Base-by-base conservation (phyloP, 2,329 filamentous ascomycete genomes). In the Ophiocordyceps camponoti-rufipedis region DNA sequence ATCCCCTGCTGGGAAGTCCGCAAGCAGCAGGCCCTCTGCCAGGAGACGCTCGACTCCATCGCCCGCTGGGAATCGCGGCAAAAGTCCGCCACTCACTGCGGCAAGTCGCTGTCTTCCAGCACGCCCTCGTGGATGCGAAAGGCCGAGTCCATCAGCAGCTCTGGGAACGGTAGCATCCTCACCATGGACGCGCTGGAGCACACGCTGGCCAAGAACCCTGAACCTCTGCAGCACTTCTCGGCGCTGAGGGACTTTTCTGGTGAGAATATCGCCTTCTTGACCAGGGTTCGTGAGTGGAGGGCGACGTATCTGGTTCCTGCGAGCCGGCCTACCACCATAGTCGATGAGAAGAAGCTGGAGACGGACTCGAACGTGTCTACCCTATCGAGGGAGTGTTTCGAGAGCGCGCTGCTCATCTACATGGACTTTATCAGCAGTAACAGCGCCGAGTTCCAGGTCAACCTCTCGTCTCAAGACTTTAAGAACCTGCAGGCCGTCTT, bases 191-290 rank as follows among this genome's bases (percentile, higher is more conserved):
- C 76, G 0, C 66, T 82, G 7, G 75, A 82, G 48, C 66, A 71
- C 48, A 71, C 73, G 12, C 62, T 82, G 1, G 62, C 68, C 41
- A 64, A 67, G 49, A 76, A 78, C 54, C 70, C 74, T 0, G 63
- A 68, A 7, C 71, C 72, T 0, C 63, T 82, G 0, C 72, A 77
- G 45, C 61, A 73, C 47, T 82, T 79, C 55, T 76, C 78, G 0
- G 77, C 76, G 0, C 63, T 71, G 2, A 67, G 70, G 41, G 78
- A 82, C 51, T 80, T 82, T 55, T 80, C 76, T 0, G 77, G 75
- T 7, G 78, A 82, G 58, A 82, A 82, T 55, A 75, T 82, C 51
- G 71, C 78, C 42, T 83, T 83, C 56, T 60, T 83, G 5, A 72
- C 69, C 9, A 63, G 67, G 39, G 70, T 81, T 9, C 63, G 67